A percentile compares a stretch with the other conserved stretches of the same genome.
These are phyloP conservation scores for Fusarium sp. DNA, from an alignment of 2,329 filamentous ascomycete genomes.

Conservation along the genomic window DNA sequence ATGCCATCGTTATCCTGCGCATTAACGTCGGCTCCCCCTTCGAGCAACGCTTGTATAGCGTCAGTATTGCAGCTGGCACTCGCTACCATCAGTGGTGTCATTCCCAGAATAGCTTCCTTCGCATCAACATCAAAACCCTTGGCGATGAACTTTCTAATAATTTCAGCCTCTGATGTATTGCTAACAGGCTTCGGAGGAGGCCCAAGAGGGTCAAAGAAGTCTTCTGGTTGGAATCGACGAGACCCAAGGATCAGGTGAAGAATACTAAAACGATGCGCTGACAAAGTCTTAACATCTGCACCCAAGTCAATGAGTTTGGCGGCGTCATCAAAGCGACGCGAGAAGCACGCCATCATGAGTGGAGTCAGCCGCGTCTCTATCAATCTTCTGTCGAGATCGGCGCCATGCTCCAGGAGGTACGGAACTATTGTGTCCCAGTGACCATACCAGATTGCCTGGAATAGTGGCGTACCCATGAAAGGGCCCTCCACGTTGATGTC, in stretches of 20 bases:
- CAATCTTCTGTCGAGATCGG: slow-evolving; percentile 41
- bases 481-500: slow-evolving; percentile 40
- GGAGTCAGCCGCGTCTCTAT: slow-evolving; percentile 44
- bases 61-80: slow-evolving; percentile 44
- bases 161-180: slow-evolving; percentile 40
- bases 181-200: slow-evolving; percentile 12
- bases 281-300: slow-evolving; percentile 38
- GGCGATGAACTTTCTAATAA: slow-evolving; percentile 42
- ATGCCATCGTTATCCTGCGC: slow-evolving; percentile 43
- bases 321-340: slow-evolving; percentile 45
- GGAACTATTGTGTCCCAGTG: slow-evolving; percentile 44
- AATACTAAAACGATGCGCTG: slow-evolving; percentile 44
- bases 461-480: slow-evolving; percentile 45
- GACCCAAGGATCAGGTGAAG: slow-evolving; percentile 45
- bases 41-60: slow-evolving; percentile 41
- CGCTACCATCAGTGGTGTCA: slow-evolving; percentile 46
- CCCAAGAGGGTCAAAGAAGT: slow-evolving; percentile 32
- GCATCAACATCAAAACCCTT: slow-evolving; percentile 44
- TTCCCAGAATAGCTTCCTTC: slow-evolving; percentile 42
- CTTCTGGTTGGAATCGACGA: slow-evolving; percentile 36
- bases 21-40: slow-evolving; percentile 42
- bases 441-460: slow-evolving; percentile 44
- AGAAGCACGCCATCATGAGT: slow-evolving; percentile 45
- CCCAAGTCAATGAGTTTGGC: slow-evolving; percentile 43
- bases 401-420: slow-evolving; percentile 44